phyloP scores from a whole-genome alignment of 1,284 basidiomycete species.

The Cutaneotrichosporon dermatis region DNA sequence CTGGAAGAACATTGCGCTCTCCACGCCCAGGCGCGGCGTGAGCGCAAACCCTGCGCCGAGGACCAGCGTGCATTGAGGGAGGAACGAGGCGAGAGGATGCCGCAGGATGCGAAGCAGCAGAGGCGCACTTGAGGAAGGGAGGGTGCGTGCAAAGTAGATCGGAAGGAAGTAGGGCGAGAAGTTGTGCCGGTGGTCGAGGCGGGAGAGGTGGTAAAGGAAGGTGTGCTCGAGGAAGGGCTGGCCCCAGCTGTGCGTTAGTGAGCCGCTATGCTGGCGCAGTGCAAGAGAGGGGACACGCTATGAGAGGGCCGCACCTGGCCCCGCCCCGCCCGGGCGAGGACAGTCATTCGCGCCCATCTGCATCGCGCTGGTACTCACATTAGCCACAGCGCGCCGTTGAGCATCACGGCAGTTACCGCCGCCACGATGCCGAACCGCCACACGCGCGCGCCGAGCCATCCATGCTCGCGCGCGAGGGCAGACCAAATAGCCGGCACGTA shows the following conservation, averaged over 20 bases:
- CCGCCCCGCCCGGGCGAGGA: too few relatives aligned
- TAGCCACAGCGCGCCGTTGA: constrained; percentile 66
- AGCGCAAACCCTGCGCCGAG: constrained; percentile 38
- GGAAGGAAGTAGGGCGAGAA: constrained; percentile 97
- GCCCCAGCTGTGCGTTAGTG: constrained; percentile 67
- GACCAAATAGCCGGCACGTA: constrained; percentile 75
- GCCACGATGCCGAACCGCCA: constrained; percentile 67
- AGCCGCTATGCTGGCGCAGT: too few relatives aligned
- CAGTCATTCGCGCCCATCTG: too few relatives aligned
- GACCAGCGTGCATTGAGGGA: constrained; percentile 51
- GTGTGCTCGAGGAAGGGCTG: constrained; percentile 85
- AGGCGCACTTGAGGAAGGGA: background rate
- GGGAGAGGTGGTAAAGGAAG: constrained; percentile 85
- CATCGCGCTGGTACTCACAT: constrained; percentile 57
- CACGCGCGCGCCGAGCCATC: constrained; percentile 57
- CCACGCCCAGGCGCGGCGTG: constrained; percentile 54
- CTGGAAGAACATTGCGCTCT: constrained; percentile 75
- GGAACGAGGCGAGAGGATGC: constrained; percentile 44
- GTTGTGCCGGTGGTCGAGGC: constrained; percentile 95
- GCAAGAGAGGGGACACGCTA: too few relatives aligned
- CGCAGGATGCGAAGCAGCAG: constrained; percentile 21
- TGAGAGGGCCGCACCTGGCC: too few relatives aligned
- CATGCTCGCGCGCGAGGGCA: constrained; percentile 52
- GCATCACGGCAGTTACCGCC: constrained; percentile 61
- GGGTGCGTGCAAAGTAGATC: constrained; percentile 62